Evolutionary conservation across 2,329 filamentous ascomycete species (phyloP).

Genomic region (Ophiosphaerella narmari): DNA sequence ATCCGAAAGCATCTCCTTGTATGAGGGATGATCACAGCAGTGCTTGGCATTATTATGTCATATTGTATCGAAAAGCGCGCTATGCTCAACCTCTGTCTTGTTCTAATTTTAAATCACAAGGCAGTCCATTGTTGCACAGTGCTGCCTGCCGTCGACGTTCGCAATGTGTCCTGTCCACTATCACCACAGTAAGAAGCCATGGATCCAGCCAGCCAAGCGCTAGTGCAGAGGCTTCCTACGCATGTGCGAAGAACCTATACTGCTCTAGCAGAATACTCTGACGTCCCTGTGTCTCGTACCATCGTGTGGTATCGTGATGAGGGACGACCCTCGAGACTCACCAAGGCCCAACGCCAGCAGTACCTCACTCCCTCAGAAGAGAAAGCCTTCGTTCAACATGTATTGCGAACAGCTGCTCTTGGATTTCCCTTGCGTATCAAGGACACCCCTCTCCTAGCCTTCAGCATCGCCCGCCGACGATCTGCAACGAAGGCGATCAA

Average conservation of each 20-base stretch:
- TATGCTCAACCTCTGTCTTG: no score
- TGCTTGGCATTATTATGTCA: no score
- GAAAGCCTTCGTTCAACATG: conserved; percentile 28
- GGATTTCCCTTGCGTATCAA: conserved; percentile 26
- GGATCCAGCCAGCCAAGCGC: no score
- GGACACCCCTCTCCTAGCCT: conserved; percentile 22
- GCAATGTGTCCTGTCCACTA: neutral
- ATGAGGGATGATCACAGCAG: no score
- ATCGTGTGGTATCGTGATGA: conserved; percentile 23
- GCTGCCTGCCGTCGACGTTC: neutral
- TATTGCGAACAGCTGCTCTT: conserved; percentile 19
- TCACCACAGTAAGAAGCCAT: neutral
- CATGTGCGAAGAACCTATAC: conserved; percentile 8
- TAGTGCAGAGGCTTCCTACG: neutral
- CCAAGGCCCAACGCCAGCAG: conserved; percentile 32
- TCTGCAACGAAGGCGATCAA: conserved; percentile 8
- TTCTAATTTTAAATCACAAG: no score
- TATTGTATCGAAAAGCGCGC: no score
- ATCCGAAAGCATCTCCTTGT: no score
- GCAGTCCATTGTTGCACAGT: no score
- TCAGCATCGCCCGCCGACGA: conserved; percentile 12
- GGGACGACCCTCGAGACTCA: conserved; percentile 20
- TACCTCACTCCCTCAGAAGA: conserved; percentile 37
- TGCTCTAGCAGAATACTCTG: conserved; percentile 5
- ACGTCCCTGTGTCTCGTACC: conserved; percentile 15